Percentiles rank a stretch among this genome's conserved stretches.
Evolutionary conservation across 352 stramenopile species (phyloP).

Genomic region (Globisporangium sylvaticum): DNA sequence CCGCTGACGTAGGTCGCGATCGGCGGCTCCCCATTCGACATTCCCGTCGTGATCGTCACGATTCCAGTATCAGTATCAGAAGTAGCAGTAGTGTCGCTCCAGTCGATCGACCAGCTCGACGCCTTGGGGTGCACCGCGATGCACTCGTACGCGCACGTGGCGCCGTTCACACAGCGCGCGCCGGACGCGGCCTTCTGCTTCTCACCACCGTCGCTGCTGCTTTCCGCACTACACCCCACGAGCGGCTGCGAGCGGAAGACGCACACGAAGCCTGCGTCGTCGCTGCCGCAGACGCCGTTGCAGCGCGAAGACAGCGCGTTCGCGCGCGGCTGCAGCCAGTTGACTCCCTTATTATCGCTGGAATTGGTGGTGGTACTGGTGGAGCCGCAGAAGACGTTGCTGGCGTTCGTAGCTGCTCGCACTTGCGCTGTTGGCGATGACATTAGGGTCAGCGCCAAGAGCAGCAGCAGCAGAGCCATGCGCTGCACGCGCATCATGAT

Average conservation of each 20-base stretch:
- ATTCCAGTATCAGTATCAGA: neutral
- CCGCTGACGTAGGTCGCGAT: neutral
- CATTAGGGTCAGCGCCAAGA: neutral
- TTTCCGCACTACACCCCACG: neutral
- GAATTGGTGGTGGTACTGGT: neutral
- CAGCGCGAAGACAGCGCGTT: slow-evolving; percentile 8
- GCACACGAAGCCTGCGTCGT: neutral
- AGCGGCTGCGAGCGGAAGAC: slow-evolving; percentile 7
- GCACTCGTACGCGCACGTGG: slow-evolving; percentile 12
- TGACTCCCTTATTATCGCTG: neutral
- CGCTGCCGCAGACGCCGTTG: neutral
- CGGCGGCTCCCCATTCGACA: neutral
- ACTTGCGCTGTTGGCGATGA: neutral
- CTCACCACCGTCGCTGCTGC: neutral
- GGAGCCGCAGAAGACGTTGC: neutral
- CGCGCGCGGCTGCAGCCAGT: slow-evolving; percentile 3
- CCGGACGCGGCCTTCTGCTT: neutral
- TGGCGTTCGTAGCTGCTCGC: neutral
- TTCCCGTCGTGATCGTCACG: neutral
- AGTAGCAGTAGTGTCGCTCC: neutral
- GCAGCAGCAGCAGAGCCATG: neutral
- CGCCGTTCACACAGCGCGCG: slow-evolving; percentile 6
- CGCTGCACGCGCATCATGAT: neutral
- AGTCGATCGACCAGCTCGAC: slow-evolving; percentile 4
- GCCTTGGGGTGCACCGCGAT: neutral